Conservation (phyloP, 306 rosid genomes). For the Arachis hypogaea region DNA sequence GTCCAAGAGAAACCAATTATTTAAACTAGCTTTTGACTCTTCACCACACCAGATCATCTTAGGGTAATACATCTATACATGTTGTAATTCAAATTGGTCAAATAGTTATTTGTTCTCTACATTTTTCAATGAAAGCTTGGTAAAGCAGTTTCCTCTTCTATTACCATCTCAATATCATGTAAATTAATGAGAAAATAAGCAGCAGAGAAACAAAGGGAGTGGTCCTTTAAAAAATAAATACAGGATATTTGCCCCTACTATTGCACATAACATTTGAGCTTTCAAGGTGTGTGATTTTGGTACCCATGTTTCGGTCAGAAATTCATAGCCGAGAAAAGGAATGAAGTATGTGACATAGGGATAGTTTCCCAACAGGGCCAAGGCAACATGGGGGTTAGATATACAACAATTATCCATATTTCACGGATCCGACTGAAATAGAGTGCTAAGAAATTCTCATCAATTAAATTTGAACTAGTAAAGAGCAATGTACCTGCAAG, state of each 20-base stretch:
- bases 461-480: slow-evolving; percentile 7
- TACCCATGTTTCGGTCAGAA: slow-evolving; percentile 1
- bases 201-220: slow-evolving; percentile 1
- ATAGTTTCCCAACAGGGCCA: background rate
- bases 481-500: slow-evolving; percentile 67
- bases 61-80: slow-evolving; percentile 12
- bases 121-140: slow-evolving; percentile 7
- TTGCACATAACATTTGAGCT: background rate
- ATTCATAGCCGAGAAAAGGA: slow-evolving; percentile 1
- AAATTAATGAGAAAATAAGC: slow-evolving; percentile 4
- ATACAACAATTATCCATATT: background rate
- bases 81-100: slow-evolving; percentile 15
- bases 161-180: background rate
- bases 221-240: background rate
- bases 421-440: slow-evolving; percentile 16
- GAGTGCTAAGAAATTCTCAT: background rate
- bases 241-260: background rate
- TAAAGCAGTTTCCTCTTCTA: slow-evolving; percentile 14
- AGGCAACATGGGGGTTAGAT: slow-evolving; percentile 1
- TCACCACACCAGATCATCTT: slow-evolving; percentile 17
- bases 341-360: slow-evolving; percentile 3
- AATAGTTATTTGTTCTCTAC: background rate
- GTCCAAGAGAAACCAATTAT: slow-evolving; percentile 37
- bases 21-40: slow-evolving; percentile 33
- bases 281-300: background rate